Conservation (phyloP, 805 yeast genomes). For the Ogataea nonfermentans region DNA sequence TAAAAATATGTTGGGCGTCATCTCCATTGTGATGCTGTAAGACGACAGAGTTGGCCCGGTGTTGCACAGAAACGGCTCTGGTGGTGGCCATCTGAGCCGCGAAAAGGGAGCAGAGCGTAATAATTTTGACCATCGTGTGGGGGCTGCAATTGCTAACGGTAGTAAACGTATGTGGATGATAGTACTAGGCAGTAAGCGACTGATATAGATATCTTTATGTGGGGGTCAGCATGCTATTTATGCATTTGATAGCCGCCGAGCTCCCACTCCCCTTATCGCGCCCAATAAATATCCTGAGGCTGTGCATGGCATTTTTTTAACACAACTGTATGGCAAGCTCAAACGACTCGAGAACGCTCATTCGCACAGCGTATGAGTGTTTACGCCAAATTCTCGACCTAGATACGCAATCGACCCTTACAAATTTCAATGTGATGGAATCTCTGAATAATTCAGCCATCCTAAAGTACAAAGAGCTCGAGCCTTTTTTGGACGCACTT, state of each 20-base stretch:
- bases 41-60: constrained; percentile 8
- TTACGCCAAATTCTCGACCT: constrained; percentile 34
- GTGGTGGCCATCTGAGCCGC: constrained; percentile 7
- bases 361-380: constrained; percentile 31
- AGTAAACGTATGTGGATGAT: no score
- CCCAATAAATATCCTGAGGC: constrained; percentile 2
- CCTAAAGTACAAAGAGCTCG: constrained; percentile 48
- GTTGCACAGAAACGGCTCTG: constrained; percentile 9
- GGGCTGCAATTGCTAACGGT: no score
- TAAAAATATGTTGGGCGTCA: constrained; percentile 8
- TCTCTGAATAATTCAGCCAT: constrained; percentile 60
- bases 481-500: constrained; percentile 35
- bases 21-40: constrained; percentile 1
- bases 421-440: constrained; percentile 48
- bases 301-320: constrained; percentile 1
- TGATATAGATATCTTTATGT: no score
- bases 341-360: constrained; percentile 26
- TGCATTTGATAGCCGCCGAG: constrained; percentile 1
- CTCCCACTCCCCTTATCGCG: background rate
- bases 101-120: constrained; percentile 4
- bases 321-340: constrained; percentile 2
- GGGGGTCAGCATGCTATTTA: constrained; percentile 1
- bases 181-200: no score
- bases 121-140: constrained; percentile 6
- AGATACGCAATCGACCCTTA: constrained; percentile 35